Percentiles rank a stretch among this genome's conserved stretches.
Conservation (phyloP, 78 protist species). For the Dictyostelium intermedium region DNA sequence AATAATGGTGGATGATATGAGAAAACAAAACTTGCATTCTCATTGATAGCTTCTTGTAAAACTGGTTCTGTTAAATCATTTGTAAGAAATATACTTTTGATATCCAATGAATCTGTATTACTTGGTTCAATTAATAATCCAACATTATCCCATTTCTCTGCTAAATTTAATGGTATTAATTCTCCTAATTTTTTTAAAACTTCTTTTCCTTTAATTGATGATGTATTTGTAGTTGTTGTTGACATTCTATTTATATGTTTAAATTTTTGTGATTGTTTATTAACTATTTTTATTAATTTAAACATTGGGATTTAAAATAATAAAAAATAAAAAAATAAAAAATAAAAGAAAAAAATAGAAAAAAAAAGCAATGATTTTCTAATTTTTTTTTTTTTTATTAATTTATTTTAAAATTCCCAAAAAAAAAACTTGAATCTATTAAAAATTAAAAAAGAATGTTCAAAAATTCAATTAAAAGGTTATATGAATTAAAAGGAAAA, state of each 20-base stretch:
- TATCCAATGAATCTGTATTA: not conserved
- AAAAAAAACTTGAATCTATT: not conserved
- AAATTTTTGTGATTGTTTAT: not conserved
- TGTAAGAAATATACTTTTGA: conserved; percentile 61
- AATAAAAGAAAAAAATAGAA: not conserved
- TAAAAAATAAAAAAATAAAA: not conserved
- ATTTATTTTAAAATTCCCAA: not conserved
- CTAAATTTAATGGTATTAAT: conserved; percentile 53
- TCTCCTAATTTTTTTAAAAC: not conserved
- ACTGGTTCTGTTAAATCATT: conserved; percentile 85
- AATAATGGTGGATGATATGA: conserved; percentile 88
- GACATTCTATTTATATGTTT: not conserved
- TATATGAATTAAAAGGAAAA: not conserved
- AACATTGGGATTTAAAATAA: not conserved
- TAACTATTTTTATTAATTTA: not conserved
- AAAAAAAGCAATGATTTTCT: not conserved
- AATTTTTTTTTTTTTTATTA: not conserved
- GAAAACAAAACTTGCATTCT: conserved; percentile 35
- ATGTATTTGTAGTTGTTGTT: not conserved
- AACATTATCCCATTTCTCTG: conserved; percentile 88
- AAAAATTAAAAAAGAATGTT: not conserved
- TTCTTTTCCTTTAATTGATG: not conserved
- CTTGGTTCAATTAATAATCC: conserved; percentile 84
- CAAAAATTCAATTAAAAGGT: not conserved
- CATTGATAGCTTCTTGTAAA: conserved; percentile 73